These are phyloP conservation scores for Colletotrichum scovillei DNA, from an alignment of 2,329 filamentous ascomycete genomes.

Conservation along the genomic window DNA sequence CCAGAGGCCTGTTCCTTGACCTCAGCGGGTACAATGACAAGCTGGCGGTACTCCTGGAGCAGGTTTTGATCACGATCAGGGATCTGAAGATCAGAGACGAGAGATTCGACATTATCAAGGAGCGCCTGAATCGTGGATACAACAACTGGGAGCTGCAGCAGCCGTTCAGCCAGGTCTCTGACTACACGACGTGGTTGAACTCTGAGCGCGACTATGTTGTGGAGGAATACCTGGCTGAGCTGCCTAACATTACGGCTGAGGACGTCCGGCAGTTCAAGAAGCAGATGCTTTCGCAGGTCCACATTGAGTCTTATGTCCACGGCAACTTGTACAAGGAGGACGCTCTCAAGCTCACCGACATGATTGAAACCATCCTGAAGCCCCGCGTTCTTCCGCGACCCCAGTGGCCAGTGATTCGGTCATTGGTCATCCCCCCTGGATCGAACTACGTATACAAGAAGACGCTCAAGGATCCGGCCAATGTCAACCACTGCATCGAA, in stretches of 20 bases:
- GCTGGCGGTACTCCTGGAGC: constrained; percentile 88
- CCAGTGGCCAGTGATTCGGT: constrained; percentile 84
- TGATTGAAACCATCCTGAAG: constrained; percentile 82
- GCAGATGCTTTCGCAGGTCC: constrained; percentile 83
- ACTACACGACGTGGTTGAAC: constrained; percentile 84
- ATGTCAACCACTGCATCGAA: constrained; percentile 89
- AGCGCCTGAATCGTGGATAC: constrained; percentile 79
- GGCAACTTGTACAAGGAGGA: constrained; percentile 97
- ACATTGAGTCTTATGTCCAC: constrained; percentile 89
- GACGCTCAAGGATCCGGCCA: constrained; percentile 84
- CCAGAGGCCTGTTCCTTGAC: constrained; percentile 79
- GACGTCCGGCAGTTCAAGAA: constrained; percentile 83
- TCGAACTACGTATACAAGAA: constrained; percentile 88
- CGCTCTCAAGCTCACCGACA: constrained; percentile 83
- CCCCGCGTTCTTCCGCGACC: constrained; percentile 78
- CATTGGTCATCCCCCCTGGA: constrained; percentile 80
- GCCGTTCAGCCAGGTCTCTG: constrained; percentile 88
- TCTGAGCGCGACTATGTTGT: constrained; percentile 82
- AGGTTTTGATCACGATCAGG: constrained; percentile 85
- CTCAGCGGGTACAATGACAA: constrained; percentile 97
- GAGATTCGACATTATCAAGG: constrained; percentile 91
- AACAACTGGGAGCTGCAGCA: constrained; percentile 90
- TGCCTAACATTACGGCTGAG: constrained; percentile 78
- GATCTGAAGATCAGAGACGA: constrained; percentile 88
- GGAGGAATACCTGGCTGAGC: constrained; percentile 81